These are phyloP conservation scores for Fusarium xylarioides DNA, from an alignment of 2,329 filamentous ascomycete species.

Conservation along the genomic window DNA sequence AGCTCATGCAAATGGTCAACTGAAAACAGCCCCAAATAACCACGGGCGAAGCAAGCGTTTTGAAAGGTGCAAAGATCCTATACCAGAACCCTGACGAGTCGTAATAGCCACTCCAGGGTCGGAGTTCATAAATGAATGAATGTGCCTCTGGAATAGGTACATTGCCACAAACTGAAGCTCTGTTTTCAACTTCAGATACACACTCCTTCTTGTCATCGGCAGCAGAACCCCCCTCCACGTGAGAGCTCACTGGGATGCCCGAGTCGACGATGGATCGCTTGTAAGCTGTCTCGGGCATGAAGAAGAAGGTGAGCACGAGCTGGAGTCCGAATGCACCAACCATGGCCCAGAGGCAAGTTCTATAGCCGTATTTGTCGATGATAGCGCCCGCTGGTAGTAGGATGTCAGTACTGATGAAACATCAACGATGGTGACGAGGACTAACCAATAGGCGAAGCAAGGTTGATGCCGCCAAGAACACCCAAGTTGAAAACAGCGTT, in stretches of 20 bases:
- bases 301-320: neutral
- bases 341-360: neutral
- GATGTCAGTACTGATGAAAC: rapidly evolving
- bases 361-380: neutral
- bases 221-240: rapidly evolving
- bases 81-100: neutral
- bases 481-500: neutral
- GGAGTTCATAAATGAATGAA: neutral
- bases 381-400: neutral
- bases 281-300: neutral
- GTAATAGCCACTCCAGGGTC: neutral
- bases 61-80: neutral
- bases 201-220: rapidly evolving
- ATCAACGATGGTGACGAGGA: rapidly evolving
- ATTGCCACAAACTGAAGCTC: rapidly evolving
- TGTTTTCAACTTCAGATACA: neutral
- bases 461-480: neutral
- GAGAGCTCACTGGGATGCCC: rapidly evolving
- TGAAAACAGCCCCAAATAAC: neutral
- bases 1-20: neutral
- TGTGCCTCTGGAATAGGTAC: rapidly evolving
- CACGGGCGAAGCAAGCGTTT: neutral
- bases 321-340: neutral
- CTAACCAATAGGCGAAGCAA: neutral
- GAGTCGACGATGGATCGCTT: neutral